Evolutionary conservation across 2,329 filamentous ascomycete genomes (phyloP).

Genomic region (Fusarium praegraminearum): DNA sequence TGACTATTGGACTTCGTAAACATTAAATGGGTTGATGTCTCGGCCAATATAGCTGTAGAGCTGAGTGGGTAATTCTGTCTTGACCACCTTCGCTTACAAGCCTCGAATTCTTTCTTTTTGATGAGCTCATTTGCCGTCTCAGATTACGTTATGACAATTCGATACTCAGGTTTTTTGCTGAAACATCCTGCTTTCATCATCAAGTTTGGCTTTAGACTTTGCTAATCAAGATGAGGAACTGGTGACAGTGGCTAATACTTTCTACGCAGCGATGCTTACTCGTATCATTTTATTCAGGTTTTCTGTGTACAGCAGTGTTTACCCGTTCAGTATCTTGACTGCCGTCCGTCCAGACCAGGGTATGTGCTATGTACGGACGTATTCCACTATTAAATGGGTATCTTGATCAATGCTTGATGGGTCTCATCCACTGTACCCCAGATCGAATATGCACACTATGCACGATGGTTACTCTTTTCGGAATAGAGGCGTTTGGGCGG

Average conservation of each 20-base stretch:
- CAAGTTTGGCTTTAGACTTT: neutral
- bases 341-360: neutral
- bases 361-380: neutral
- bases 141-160: conserved; percentile 4
- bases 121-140: conserved; percentile 2
- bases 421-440: neutral
- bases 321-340: neutral
- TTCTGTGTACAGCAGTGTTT: too few species aligned
- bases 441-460: neutral
- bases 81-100: neutral
- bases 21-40: neutral
- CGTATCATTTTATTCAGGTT: neutral
- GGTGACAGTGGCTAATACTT: neutral
- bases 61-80: neutral
- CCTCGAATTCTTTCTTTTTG: neutral
- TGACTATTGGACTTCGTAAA: too few species aligned
- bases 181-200: neutral
- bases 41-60: neutral
- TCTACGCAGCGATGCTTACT: neutral
- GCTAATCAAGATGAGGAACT: neutral
- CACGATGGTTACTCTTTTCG: neutral
- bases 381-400: neutral
- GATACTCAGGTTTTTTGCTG: neutral
- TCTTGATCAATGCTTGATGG: neutral
- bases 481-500: neutral